Evolutionary conservation across 106 monocot species (phyloP).

Genomic region (Platanthera guangdongensis): DNA sequence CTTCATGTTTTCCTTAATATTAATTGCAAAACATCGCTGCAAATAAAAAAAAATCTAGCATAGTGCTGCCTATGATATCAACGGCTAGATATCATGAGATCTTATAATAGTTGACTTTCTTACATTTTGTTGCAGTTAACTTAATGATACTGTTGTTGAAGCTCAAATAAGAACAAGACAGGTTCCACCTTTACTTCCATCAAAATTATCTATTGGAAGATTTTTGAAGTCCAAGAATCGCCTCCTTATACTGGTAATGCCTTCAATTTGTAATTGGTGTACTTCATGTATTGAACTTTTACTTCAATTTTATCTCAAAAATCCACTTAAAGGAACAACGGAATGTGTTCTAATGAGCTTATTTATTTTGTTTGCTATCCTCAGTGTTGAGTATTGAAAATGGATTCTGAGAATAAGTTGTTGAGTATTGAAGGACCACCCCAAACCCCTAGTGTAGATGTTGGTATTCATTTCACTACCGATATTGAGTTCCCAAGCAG

Average conservation of each 20-base stretch:
- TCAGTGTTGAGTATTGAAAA: no score
- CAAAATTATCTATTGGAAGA: slow-evolving; percentile 39
- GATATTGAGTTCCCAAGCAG: no score
- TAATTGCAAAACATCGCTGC: no score
- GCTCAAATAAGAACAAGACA: slow-evolving; percentile 89
- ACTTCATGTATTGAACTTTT: neutral
- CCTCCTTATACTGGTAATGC: slow-evolving; percentile 76
- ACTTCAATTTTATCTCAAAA: neutral
- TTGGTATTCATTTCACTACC: no score
- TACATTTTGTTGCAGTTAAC: slow-evolving; percentile 47
- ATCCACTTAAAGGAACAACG: neutral
- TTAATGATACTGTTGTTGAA: slow-evolving; percentile 97
- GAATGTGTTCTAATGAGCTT: no score
- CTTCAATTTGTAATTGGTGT: neutral
- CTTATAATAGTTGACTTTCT: neutral
- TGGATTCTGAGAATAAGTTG: no score
- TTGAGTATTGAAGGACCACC: no score
- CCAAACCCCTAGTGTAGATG: no score
- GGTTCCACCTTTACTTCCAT: slow-evolving; percentile 77
- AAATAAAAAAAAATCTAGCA: no score
- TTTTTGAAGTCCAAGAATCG: slow-evolving; percentile 80
- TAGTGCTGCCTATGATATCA: neutral
- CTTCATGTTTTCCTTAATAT: no score
- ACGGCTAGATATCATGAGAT: neutral
- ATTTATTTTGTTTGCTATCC: neutral